Base-by-base conservation (phyloP, 768 basidiomycete species). In the Botryobasidium botryosum region DNA sequence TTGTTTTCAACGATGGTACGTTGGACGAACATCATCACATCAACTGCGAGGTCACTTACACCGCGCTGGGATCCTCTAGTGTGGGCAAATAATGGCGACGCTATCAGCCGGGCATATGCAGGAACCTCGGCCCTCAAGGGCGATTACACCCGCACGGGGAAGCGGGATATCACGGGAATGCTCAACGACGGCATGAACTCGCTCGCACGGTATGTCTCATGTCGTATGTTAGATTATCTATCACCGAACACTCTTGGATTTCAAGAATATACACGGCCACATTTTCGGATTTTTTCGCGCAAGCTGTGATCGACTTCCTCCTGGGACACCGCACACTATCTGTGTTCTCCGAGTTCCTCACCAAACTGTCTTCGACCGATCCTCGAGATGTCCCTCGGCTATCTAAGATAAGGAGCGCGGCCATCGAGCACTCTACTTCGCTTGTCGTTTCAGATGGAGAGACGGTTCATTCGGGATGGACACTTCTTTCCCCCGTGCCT, bases 21-120 rank as follows among this genome's bases (percentile, higher is more conserved):
- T 52, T 58, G 6, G n/a, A 51, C 17, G 17, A 33, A n/a, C 1
- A 8, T 2, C 15, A 8, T 10, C 35, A 35, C n/a, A 24, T 4
- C 15, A 10, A 23, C 17, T 1, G n/a, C 27, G 15, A 32, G 7
- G 17, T 13, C n/a, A 47, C 45, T 17, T 12, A 8, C 17, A 18
- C 36, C 2, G 2, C 20, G 12, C 4, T 25, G n/a, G n/a, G n/a
- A 17, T 27, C 31, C 6, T 28, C 5, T 40, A 84, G 84, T 87
- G 15, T 99, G 94, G 94, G 94, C 94, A 2, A 94, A 97, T 56
- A 97, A 97, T 52, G 94, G 94, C 0, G 94, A 99, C 57, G 81
- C 86, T 4, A 84, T 94, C 47, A 90, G 84, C 58, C 71, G 81
- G 44, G 79, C 80, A 44, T 87, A 85, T 56, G 85, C 94, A 36